These are phyloP conservation scores for Plasmodium billcollinsi DNA, from an alignment of 169 alveolate species.

Conservation along the genomic window DNA sequence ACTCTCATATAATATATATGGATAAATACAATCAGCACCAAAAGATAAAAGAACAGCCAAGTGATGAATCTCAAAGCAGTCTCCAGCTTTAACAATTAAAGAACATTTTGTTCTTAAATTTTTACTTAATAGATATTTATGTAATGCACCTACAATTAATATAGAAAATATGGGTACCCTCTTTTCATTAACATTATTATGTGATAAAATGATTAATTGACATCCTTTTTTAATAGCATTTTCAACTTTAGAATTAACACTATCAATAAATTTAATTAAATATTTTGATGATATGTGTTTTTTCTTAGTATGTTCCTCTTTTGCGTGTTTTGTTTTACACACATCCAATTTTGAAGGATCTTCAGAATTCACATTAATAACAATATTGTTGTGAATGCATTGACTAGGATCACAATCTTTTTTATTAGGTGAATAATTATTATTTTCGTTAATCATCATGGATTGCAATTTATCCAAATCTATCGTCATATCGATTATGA, in stretches of 20 bases:
- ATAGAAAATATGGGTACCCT: slow-evolving; percentile 74
- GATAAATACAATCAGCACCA: slow-evolving; percentile 88
- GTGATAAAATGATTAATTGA: slow-evolving; percentile 65
- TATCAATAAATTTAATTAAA: slow-evolving; percentile 70
- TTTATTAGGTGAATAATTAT: too few relatives aligned
- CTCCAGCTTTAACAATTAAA: slow-evolving; percentile 77
- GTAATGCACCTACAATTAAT: slow-evolving; percentile 76
- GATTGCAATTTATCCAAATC: slow-evolving; percentile 29
- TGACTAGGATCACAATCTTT: slow-evolving; percentile 11
- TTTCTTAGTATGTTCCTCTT: slow-evolving; percentile 20
- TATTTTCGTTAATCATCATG: slow-evolving; percentile 10
- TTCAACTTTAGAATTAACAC: slow-evolving; percentile 65
- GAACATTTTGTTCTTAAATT: slow-evolving; percentile 77
- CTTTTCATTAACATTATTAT: slow-evolving; percentile 35
- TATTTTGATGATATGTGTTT: slow-evolving; percentile 42
- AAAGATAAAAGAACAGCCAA: slow-evolving; percentile 80
- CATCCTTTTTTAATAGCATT: slow-evolving; percentile 47
- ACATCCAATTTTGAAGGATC: slow-evolving; percentile 31
- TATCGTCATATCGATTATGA: slow-evolving; percentile 66
- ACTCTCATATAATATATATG: slow-evolving; percentile 82
- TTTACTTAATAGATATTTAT: slow-evolving; percentile 69
- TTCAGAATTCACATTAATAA: slow-evolving; percentile 7
- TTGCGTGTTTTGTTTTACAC: neutral
- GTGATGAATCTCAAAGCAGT: slow-evolving; percentile 78
- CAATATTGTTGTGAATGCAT: slow-evolving; percentile 15